These are phyloP conservation scores for Arabidopsis arenosa DNA, from an alignment of 345 rosid genomes.

Conservation along the genomic window DNA sequence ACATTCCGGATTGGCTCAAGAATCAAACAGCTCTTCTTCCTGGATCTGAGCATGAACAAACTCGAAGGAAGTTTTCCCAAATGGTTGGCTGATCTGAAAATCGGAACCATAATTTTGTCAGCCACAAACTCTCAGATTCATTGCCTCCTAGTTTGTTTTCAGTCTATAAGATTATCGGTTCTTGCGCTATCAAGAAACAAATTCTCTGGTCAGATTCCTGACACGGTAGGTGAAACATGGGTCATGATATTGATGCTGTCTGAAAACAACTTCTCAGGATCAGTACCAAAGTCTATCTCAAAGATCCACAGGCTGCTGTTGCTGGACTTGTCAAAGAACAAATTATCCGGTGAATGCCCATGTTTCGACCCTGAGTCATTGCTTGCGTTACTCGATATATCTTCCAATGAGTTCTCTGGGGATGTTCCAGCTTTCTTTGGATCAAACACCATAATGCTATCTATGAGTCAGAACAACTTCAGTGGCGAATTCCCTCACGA, in stretches of 20 bases:
- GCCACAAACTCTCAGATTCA: constrained; percentile 52
- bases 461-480: constrained; percentile 39
- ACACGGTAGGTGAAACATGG: constrained; percentile 47
- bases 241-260: constrained; percentile 18
- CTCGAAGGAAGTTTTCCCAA: constrained; percentile 53
- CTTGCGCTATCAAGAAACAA: constrained; percentile 54
- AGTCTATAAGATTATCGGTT: constrained; percentile 30
- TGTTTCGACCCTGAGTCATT: constrained; percentile 12
- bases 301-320: constrained; percentile 10
- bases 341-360: constrained; percentile 47
- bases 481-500: constrained; percentile 38
- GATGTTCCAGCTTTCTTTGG: constrained; percentile 43
- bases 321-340: constrained; percentile 47
- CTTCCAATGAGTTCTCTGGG: constrained; percentile 44
- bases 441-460: background rate
- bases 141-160: constrained; percentile 50
- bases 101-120: constrained; percentile 44
- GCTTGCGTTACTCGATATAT: constrained; percentile 31
- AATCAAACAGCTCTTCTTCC: constrained; percentile 43
- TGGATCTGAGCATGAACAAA: constrained; percentile 56
- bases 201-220: constrained; percentile 53
- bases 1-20: constrained; percentile 53
- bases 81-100: constrained; percentile 50
- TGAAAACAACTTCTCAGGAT: constrained; percentile 40
- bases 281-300: constrained; percentile 46